Conservation (phyloP, 768 basidiomycete species). For the Phanerochaete sordida region DNA sequence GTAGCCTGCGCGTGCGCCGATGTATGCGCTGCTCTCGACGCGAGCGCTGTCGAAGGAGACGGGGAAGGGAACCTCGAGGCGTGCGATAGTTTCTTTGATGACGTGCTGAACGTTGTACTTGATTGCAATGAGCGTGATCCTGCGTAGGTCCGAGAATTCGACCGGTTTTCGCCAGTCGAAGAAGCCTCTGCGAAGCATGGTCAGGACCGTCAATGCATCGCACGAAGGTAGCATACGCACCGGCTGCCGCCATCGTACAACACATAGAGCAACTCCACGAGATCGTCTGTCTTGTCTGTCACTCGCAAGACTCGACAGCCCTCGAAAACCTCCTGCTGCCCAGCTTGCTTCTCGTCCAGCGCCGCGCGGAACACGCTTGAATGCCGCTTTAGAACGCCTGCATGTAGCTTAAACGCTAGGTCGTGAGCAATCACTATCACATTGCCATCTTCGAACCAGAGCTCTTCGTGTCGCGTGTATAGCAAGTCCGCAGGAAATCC, state of each 20-base stretch:
- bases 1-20: background rate
- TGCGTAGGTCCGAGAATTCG: background rate
- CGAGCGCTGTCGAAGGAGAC: background rate
- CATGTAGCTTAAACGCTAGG: background rate
- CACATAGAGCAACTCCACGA: background rate
- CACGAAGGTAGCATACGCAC: background rate
- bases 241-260: background rate
- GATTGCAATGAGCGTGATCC: background rate
- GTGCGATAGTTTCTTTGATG: background rate
- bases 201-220: background rate
- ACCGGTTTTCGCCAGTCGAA: background rate
- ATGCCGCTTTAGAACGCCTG: slow-evolving; percentile 1
- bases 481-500: background rate
- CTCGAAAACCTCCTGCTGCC: slow-evolving; percentile 8
- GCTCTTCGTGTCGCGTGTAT: slow-evolving; percentile 4
- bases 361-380: slow-evolving; percentile 21
- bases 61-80: background rate
- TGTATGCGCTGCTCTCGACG: background rate
- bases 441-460: slow-evolving; percentile 8
- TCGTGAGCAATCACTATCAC: background rate
- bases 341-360: slow-evolving; percentile 13
- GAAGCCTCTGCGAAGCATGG: background rate
- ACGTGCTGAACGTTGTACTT: background rate
- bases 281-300: background rate
- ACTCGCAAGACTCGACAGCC: slow-evolving; percentile 19